Percentiles rank a stretch among this genome's conserved stretches.
Evolutionary conservation across 129 eudicot species (phyloP).

Genomic region (Arctium lappa): DNA sequence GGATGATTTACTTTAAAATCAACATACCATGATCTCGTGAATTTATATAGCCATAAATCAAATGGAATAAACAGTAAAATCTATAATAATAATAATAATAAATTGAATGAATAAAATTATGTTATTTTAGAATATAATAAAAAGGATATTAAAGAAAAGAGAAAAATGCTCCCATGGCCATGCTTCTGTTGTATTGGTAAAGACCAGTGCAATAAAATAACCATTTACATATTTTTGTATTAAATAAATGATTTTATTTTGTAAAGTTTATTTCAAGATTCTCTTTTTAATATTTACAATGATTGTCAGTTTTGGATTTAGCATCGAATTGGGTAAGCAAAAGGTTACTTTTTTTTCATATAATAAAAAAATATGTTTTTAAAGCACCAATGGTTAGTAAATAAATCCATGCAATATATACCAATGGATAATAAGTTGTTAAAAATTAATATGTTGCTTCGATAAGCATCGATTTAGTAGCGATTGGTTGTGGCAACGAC

Average conservation of each 20-base stretch:
- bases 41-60: not conserved
- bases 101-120: not conserved
- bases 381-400: not conserved
- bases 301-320: not conserved
- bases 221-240: not conserved
- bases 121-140: not conserved
- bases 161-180: conserved; percentile 39
- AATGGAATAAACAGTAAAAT: not conserved
- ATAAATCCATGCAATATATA: not conserved
- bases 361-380: too few species aligned
- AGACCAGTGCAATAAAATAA: conserved; percentile 11
- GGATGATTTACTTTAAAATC: not conserved
- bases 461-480: not conserved
- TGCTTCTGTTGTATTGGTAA: conserved; percentile 41
- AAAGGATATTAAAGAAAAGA: not conserved
- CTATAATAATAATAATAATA: not conserved
- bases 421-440: not conserved
- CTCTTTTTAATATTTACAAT: too few species aligned
- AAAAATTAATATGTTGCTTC: not conserved
- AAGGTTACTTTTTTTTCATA: not conserved
- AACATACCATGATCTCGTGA: not conserved
- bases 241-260: not conserved
- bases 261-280: not conserved
- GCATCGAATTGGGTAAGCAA: not conserved
- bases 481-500: too few species aligned